Conservation (phyloP, 441 rosid genomes). For the Geranium incanum region DNA sequence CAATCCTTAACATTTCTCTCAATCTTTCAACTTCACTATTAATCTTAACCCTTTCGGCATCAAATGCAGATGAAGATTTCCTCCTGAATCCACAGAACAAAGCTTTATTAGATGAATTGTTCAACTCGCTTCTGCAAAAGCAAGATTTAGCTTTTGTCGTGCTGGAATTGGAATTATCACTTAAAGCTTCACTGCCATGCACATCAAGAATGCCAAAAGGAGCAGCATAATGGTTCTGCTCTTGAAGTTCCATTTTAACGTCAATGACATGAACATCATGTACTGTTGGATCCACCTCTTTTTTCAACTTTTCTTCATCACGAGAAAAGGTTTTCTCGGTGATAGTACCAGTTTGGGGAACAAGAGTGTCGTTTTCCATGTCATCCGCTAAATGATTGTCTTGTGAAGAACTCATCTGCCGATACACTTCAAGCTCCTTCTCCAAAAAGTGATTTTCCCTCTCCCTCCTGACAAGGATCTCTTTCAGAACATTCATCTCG, state of each 20-base stretch:
- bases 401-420: constrained; percentile 23
- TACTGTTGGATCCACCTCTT: constrained; percentile 30
- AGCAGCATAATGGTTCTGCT: constrained; percentile 9
- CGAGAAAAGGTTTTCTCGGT: too few relatives aligned
- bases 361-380: too few relatives aligned
- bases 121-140: too few relatives aligned
- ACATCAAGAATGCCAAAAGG: too few relatives aligned
- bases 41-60: constrained; percentile 5
- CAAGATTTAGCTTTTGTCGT: too few relatives aligned
- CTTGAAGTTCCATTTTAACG: constrained; percentile 23
- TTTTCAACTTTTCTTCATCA: too few relatives aligned
- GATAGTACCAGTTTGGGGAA: too few relatives aligned
- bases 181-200: too few relatives aligned
- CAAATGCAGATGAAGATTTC: neutral
- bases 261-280: constrained; percentile 59
- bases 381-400: neutral
- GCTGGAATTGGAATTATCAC: too few relatives aligned
- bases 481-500: constrained; percentile 58
- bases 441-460: constrained; percentile 52
- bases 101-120: too few relatives aligned
- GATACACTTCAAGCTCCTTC: constrained; percentile 48
- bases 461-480: constrained; percentile 53
- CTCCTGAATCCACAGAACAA: too few relatives aligned
- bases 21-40: constrained; percentile 33
- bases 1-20: constrained; percentile 26